Evolutionary conservation across 140 eudicot species (phyloP), one percentile per base, ranked within the genome.

Genomic region (Anethum foeniculum): DNA sequence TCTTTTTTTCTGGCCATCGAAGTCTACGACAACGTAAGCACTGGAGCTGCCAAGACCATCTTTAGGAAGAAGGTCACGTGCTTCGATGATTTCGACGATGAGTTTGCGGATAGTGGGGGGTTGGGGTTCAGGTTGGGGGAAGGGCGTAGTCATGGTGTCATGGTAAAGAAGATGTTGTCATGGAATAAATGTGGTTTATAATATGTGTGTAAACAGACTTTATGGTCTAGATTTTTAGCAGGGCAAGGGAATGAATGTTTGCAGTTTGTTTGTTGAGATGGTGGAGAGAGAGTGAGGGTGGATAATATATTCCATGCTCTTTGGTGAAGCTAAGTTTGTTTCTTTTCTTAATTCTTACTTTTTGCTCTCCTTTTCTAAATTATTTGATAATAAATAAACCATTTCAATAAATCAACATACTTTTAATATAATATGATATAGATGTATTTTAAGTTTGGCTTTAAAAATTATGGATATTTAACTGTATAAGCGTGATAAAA

Each of bases 1-100:
- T 10, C 98, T 85, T 79, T 86, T 88, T 54, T 90, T 91, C 85
- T 96, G 99, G 51, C 99, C 99, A 27, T 96, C 99, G 67, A 93
- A 96, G 30, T 96, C 99, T 0, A 89, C 96, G 7, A 96, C 96
- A 13, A 96, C 99, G 41, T 96, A 96, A 14, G 99, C 90, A 80
- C 99, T 96, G 1, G 98, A 93, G 79, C 99, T 96, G 19, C 99
- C 99, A 52, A 93, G 90, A 14, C 99, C 99, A 78, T 96, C 99
- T 39, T 96, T 96, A 0, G 99, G 99, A 41, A 96, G 97, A 8
- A 96, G 95, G 83, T 96, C 94, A 8, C 91, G 93, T 3, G 99
- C 99, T 3, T 96, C 98, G 32, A 86, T 81, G 5, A 96, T 95
- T 38, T 96, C 99, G 11, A 93, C 87, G 6, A 96, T 65, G 15